Percentiles rank a stretch among this genome's conserved stretches.
Conservation (phyloP, 257 asterid species). For the Perilla frutescens region DNA sequence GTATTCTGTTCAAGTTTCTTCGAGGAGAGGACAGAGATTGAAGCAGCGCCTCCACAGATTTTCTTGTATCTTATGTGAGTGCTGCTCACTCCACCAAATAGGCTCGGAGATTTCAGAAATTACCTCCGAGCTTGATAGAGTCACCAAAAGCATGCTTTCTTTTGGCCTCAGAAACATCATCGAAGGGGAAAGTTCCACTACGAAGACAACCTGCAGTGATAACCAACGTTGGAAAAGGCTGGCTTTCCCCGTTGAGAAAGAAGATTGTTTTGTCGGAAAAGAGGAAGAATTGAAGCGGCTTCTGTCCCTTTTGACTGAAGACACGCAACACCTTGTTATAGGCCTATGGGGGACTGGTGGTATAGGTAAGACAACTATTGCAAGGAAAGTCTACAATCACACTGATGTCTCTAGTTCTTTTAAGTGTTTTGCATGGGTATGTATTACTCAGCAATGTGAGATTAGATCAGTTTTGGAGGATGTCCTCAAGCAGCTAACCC, state of each 20-base stretch:
- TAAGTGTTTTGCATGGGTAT: conserved; percentile 25
- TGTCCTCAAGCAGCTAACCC: neutral
- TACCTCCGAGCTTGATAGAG: neutral
- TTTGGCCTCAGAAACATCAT: neutral
- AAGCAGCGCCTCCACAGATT: neutral
- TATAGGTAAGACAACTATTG: neutral
- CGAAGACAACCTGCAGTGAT: too few relatives aligned
- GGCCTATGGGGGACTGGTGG: conserved; percentile 1
- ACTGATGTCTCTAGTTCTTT: neutral
- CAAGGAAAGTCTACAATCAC: conserved; percentile 16
- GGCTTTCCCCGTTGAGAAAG: neutral
- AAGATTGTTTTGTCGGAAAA: conserved; percentile 7
- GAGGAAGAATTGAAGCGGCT: neutral
- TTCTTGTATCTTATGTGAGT: neutral
- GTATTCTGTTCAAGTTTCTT: neutral
- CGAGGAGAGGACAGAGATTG: neutral
- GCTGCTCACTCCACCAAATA: neutral
- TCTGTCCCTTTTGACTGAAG: neutral
- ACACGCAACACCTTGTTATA: neutral
- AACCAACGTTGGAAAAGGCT: too few relatives aligned
- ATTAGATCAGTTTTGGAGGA: conserved; percentile 18
- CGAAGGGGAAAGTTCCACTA: neutral
- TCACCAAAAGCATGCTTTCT: neutral
- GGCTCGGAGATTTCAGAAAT: neutral
- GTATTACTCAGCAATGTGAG: neutral